Base-by-base conservation (phyloP, 352 stramenopile species). In the Elongisporangium senticosum region DNA sequence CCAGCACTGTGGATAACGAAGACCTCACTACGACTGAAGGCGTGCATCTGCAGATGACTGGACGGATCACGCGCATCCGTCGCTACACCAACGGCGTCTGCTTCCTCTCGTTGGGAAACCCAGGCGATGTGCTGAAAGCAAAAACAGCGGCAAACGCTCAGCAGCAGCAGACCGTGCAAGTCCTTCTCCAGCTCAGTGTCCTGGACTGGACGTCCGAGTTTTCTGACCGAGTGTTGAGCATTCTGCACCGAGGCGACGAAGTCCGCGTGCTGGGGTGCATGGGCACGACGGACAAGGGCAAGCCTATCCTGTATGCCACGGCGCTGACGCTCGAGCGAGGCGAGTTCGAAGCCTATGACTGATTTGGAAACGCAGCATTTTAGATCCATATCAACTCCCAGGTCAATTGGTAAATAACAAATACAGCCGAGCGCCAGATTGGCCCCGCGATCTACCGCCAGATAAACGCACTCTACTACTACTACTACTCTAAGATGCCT, bases 1-100 rank as follows among this genome's bases (percentile, higher is more conserved):
- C 28, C 51, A 61, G 13, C 28, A 13, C 8, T 2, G 28, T 39
- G 28, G 28, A 39, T 13, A 39, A 43, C 33, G 7, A 39, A 13
- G 28, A 11, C 7, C 28, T 39, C 10, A 43, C 17, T 3, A 0
- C 11, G 33, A 43, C 33, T 10, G 33, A 43, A 43, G 33, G 2
- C 33, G 56, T 65, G 13, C 76, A 78, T 53, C 58, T 81, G 4
- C 67, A 79, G 61, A 59, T 69, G 2, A 62, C 57, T 5, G 75
- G 69, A 15, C 52, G 70, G 57, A 77, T 84, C 40, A 68, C 58
- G 6, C 68, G 68, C 33, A 55, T 82, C 33, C 69, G 72, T 51
- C 63, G 62, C 0, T 84, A 79, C 51, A 79, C 67, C 51, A 80
- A 78, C 43, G 75, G 75, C 13, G 74, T 79, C 59, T 59, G 72